These are phyloP conservation scores for Calocera cornea DNA, from an alignment of 768 basidiomycete genomes.

Conservation along the genomic window DNA sequence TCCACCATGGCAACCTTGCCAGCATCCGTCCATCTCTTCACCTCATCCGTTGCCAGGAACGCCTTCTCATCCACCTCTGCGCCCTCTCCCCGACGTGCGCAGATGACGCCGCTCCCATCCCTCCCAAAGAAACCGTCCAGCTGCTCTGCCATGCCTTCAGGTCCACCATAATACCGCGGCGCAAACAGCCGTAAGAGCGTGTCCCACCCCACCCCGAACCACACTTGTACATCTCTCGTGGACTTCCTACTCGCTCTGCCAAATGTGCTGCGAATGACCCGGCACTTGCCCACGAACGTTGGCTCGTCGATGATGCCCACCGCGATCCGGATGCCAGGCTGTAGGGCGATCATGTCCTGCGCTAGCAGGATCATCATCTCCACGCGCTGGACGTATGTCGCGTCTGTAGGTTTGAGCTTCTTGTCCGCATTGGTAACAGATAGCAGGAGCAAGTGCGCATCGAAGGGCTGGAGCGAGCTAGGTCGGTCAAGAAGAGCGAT, in stretches of 20 bases:
- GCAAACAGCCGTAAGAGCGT: conserved; percentile 71
- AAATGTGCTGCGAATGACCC: background rate
- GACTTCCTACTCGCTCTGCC: background rate
- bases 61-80: conserved; percentile 23
- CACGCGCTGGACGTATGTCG: conserved; percentile 59
- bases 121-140: conserved; percentile 45
- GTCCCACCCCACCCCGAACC: conserved; percentile 70
- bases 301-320: conserved; percentile 78
- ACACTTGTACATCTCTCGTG: conserved; percentile 30
- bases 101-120: conserved; percentile 51
- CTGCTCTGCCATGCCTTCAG: conserved; percentile 39
- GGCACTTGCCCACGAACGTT: conserved; percentile 69
- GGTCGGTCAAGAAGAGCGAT: conserved; percentile 33
- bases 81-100: conserved; percentile 40
- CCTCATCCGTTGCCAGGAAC: conserved; percentile 24
- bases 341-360: conserved; percentile 23
- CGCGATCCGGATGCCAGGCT: conserved; percentile 38
- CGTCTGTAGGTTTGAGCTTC: conserved; percentile 50
- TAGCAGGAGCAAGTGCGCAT: conserved; percentile 63
- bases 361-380: conserved; percentile 77
- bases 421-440: conserved; percentile 86
- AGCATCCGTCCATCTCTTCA: conserved; percentile 37
- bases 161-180: conserved; percentile 51
- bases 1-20: conserved; percentile 47
- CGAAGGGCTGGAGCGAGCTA: conserved; percentile 30